phyloP scores from a whole-genome alignment of 2,329 filamentous ascomycete genomes.

The Ophiostoma sp. region DNA sequence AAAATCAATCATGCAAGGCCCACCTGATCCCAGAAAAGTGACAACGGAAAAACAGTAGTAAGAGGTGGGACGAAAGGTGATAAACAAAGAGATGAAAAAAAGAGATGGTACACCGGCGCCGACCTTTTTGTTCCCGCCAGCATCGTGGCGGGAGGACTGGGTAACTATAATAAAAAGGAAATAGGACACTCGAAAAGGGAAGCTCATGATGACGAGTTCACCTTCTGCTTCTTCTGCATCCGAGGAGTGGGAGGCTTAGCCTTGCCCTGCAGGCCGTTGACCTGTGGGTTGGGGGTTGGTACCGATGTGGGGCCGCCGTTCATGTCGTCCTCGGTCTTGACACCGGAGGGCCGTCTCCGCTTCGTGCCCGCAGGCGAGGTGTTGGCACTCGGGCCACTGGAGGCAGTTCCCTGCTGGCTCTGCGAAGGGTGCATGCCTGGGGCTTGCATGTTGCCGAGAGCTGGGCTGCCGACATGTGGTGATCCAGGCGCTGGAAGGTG shows the following conservation, averaged over 20 bases:
- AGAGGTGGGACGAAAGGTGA: neutral
- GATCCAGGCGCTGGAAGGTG: slow-evolving; percentile 59
- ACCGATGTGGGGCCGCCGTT: slow-evolving; percentile 36
- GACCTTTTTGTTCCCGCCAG: neutral
- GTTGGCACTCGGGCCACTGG: slow-evolving; percentile 61
- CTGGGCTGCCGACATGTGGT: slow-evolving; percentile 57
- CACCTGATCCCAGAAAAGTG: slow-evolving; percentile 12
- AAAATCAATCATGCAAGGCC: slow-evolving; percentile 17
- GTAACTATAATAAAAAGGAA: neutral
- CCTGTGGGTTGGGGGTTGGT: slow-evolving; percentile 45
- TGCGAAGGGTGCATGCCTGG: slow-evolving; percentile 62
- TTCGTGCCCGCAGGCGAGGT: slow-evolving; percentile 59
- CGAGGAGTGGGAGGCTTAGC: slow-evolving; percentile 53
- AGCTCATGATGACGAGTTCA: slow-evolving; percentile 32
- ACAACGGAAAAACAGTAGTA: slow-evolving; percentile 12
- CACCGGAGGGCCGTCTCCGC: slow-evolving; percentile 50
- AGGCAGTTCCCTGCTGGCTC: slow-evolving; percentile 62
- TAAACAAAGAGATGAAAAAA: neutral
- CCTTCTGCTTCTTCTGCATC: slow-evolving; percentile 51
- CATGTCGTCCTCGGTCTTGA: slow-evolving; percentile 53
- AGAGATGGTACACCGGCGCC: slow-evolving; percentile 21
- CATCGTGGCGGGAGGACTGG: slow-evolving; percentile 3
- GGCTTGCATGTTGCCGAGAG: slow-evolving; percentile 57
- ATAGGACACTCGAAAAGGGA: neutral
- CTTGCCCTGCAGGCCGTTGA: slow-evolving; percentile 48